Conservation (phyloP, 2,329 filamentous ascomycete genomes). For the Scortechinia acanthostroma region DNA sequence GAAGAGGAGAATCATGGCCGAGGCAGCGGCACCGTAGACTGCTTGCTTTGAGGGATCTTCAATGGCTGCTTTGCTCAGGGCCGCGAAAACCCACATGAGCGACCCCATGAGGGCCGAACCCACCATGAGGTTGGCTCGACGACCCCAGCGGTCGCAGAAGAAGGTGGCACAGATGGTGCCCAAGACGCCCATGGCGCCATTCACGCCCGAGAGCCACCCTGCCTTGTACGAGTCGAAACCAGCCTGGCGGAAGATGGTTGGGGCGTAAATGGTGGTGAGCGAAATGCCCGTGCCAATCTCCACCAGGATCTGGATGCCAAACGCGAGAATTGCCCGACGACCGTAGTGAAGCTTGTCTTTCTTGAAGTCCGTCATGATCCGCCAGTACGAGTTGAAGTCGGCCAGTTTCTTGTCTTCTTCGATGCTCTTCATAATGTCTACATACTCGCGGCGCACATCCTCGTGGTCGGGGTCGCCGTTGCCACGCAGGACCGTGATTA, state of each 20-base stretch:
- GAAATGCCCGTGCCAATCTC: conserved; percentile 21
- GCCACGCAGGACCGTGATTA: too few relatives aligned
- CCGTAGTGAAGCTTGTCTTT: conserved; percentile 9
- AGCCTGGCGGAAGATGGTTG: conserved; percentile 8
- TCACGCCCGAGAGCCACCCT: conserved; percentile 10
- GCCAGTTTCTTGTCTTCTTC: conserved; percentile 7
- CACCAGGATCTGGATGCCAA: conserved; percentile 28
- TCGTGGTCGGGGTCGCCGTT: too few relatives aligned
- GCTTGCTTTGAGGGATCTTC: conserved; percentile 10
- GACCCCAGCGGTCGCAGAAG: conserved; percentile 9
- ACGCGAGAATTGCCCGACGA: conserved; percentile 22
- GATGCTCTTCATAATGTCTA: conserved; percentile 8
- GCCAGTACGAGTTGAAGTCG: conserved; percentile 9
- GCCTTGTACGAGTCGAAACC: conserved; percentile 8
- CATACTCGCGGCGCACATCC: too few relatives aligned
- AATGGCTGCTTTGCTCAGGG: neutral
- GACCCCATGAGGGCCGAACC: neutral
- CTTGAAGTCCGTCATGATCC: conserved; percentile 10
- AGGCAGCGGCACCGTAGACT: conserved; percentile 26
- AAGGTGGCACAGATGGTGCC: conserved; percentile 10
- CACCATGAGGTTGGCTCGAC: conserved; percentile 7
- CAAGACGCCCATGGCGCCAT: conserved; percentile 11
- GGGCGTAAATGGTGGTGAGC: conserved; percentile 24
- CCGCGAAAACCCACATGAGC: neutral
- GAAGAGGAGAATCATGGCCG: conserved; percentile 31